phyloP scores from a whole-genome alignment of 176 grass and related monocot species.

The Aegilops sharonensis region DNA sequence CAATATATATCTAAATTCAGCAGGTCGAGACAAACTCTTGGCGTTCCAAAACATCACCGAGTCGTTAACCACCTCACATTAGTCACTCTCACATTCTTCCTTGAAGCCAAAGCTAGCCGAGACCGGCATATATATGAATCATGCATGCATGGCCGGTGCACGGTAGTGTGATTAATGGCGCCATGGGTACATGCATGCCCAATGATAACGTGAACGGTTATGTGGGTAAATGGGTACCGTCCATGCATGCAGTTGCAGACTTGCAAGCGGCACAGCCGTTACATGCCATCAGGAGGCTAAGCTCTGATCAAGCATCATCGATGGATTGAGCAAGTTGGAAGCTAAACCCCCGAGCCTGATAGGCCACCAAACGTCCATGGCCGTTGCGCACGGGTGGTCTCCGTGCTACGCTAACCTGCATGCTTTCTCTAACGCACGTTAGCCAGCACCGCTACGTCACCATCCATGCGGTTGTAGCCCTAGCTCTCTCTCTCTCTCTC shows the following conservation, averaged over 20 bases:
- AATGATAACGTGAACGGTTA: background rate
- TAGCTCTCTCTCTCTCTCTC: background rate
- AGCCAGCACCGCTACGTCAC: slow-evolving; percentile 25
- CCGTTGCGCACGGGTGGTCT: slow-evolving; percentile 40
- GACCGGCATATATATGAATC: background rate
- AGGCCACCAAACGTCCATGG: slow-evolving; percentile 39
- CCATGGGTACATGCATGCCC: background rate
- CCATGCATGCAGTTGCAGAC: background rate
- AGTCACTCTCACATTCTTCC: background rate
- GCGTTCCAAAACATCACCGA: background rate
- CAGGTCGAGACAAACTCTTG: background rate
- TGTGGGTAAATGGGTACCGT: background rate
- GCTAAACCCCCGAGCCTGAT: slow-evolving; percentile 40
- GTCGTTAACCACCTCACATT: background rate
- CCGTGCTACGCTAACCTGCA: slow-evolving; percentile 49
- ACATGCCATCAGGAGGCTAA: background rate
- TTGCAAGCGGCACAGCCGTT: slow-evolving; percentile 11
- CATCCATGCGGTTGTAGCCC: slow-evolving; percentile 36
- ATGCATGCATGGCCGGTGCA: background rate
- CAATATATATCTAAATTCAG: background rate
- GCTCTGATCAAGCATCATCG: background rate
- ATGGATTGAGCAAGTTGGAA: slow-evolving; percentile 25
- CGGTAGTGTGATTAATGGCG: background rate
- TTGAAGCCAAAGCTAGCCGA: background rate
- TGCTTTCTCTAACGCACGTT: slow-evolving; percentile 58